These are phyloP conservation scores for Epichloe sp. DNA, from an alignment of 2,329 filamentous ascomycete genomes.

Conservation along the genomic window DNA sequence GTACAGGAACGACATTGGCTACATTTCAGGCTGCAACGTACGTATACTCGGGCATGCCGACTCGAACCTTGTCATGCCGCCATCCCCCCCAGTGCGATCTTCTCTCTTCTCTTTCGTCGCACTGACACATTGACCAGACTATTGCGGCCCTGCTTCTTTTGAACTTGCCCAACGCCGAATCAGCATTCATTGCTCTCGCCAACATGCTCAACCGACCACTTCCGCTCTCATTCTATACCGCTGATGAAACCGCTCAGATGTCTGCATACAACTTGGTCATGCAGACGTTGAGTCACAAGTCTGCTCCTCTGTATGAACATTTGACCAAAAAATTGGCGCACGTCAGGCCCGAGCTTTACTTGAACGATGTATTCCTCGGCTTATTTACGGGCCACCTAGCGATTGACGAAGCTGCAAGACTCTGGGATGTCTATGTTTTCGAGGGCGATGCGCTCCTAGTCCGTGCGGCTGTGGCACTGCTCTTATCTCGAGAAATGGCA, in stretches of 20 bases:
- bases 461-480: conserved; percentile 54
- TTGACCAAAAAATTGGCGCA: conserved; percentile 37
- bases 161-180: conserved; percentile 49
- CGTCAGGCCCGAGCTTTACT: conserved; percentile 37
- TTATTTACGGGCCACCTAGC: conserved; percentile 51
- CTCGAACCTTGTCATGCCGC: too few species aligned
- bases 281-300: conserved; percentile 52
- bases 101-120: background rate
- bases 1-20: conserved; percentile 73
- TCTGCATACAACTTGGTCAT: conserved; percentile 58
- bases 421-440: conserved; percentile 77
- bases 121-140: conserved; percentile 31
- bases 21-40: conserved; percentile 61
- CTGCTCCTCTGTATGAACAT: conserved; percentile 49
- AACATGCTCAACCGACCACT: conserved; percentile 68
- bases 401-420: conserved; percentile 55
- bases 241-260: conserved; percentile 53
- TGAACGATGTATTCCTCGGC: conserved; percentile 47
- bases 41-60: conserved; percentile 21
- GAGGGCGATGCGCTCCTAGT: conserved; percentile 65
- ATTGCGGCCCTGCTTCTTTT: conserved; percentile 62
- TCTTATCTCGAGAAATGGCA: conserved; percentile 40
- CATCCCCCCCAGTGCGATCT: too few species aligned
- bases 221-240: conserved; percentile 61
- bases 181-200: conserved; percentile 58